phyloP scores from a whole-genome alignment of 2,329 filamentous ascomycete genomes.

The Meredithiella fracta region DNA sequence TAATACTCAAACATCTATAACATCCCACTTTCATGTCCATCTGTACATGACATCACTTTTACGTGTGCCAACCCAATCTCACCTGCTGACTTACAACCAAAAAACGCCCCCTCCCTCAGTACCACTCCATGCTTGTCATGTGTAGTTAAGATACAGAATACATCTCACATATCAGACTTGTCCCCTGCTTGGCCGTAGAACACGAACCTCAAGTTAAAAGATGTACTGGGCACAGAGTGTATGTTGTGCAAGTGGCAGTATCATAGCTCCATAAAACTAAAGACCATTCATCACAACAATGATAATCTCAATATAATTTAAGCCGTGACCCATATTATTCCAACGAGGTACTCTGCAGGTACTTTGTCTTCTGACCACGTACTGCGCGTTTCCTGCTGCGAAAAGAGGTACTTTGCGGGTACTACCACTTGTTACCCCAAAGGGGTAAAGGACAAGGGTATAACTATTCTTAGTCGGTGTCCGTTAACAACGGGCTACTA shows the following conservation, averaged over 20 bases:
- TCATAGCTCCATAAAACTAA: too few species aligned
- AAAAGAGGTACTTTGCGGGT: neutral
- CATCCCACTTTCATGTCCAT: neutral
- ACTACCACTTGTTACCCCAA: neutral
- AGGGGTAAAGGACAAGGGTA: neutral
- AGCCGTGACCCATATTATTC: too few species aligned
- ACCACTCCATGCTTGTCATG: neutral
- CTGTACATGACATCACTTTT: neutral
- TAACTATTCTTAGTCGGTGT: constrained; percentile 3
- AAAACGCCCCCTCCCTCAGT: neutral
- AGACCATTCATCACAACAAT: too few species aligned
- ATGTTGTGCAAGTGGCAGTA: neutral
- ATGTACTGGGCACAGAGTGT: neutral
- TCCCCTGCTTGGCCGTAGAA: neutral
- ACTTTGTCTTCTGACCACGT: neutral
- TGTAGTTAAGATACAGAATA: too few species aligned
- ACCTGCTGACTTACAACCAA: neutral
- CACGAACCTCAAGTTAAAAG: neutral
- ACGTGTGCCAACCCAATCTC: neutral
- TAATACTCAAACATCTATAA: too few species aligned
- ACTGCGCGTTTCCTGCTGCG: neutral
- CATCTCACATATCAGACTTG: neutral
- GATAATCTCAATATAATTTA: too few species aligned
- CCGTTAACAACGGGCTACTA: neutral
- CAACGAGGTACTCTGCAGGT: neutral